Evolutionary conservation across 768 basidiomycete species (phyloP).

Genomic region (Piloderma croceum): DNA sequence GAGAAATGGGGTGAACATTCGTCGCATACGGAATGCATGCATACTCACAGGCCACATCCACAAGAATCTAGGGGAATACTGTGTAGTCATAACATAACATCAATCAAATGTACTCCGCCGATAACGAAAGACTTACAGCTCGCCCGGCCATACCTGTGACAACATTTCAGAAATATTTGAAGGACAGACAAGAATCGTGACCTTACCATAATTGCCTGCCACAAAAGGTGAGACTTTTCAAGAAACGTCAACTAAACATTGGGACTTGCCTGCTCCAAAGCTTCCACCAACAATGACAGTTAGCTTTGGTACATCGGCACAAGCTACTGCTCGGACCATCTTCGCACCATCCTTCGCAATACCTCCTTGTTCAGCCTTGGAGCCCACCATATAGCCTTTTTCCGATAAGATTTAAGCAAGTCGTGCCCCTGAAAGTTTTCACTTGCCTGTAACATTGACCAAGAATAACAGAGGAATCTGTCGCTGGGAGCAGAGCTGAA

Average conservation of each 20-base stretch:
- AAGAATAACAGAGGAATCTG: constrained; percentile 87
- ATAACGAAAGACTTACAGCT: constrained; percentile 52
- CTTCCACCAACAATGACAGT: constrained; percentile 91
- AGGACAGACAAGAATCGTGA: constrained; percentile 1
- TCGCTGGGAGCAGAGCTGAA: constrained; percentile 88
- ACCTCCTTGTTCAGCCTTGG: constrained; percentile 88
- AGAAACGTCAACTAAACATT: constrained; percentile 53
- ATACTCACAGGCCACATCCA: constrained; percentile 95
- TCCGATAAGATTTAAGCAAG: constrained; percentile 1
- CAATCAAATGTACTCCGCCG: constrained; percentile 4
- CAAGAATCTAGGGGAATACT: constrained; percentile 92
- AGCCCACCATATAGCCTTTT: constrained; percentile 93
- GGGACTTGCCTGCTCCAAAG: constrained; percentile 94
- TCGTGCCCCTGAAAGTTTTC: background rate
- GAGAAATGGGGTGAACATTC: constrained; percentile 4
- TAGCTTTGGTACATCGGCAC: constrained; percentile 90
- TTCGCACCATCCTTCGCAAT: constrained; percentile 95
- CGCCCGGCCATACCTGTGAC: constrained; percentile 82
- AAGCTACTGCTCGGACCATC: constrained; percentile 94
- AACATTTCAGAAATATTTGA: constrained; percentile 11
- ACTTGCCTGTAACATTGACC: constrained; percentile 84
- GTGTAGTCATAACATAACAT: constrained; percentile 1
- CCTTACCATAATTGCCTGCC: background rate
- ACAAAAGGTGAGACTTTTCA: background rate
- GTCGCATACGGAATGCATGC: background rate